Conservation (phyloP, 129 eudicot genomes). For the Tagetes patula region DNA sequence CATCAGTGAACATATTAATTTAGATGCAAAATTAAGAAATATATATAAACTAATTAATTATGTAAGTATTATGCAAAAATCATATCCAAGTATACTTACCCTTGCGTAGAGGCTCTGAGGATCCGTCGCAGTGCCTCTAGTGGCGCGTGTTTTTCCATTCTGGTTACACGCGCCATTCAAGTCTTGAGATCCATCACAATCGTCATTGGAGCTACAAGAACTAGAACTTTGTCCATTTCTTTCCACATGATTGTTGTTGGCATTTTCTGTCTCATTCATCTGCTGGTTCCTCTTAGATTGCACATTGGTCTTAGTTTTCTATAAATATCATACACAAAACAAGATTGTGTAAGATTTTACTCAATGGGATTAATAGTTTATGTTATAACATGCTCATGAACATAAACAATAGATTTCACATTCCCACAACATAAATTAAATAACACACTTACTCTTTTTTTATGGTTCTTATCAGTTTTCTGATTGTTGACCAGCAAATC, state of each 20-base stretch:
- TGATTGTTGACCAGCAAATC: slow-evolving; percentile 26
- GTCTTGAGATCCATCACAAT: slow-evolving; percentile 59
- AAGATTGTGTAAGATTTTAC: slow-evolving; percentile 12
- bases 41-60: neutral
- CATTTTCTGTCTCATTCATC: slow-evolving; percentile 23
- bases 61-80: neutral
- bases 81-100: slow-evolving; percentile 35
- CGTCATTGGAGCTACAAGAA: slow-evolving; percentile 57
- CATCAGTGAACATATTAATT: neutral
- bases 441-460: slow-evolving; percentile 62
- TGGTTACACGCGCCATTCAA: slow-evolving; percentile 35
- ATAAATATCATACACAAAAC: slow-evolving; percentile 8
- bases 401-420: slow-evolving; percentile 26
- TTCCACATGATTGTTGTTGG: slow-evolving; percentile 16
- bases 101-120: slow-evolving; percentile 98
- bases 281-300: slow-evolving; percentile 50
- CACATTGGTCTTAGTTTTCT: slow-evolving; percentile 44
- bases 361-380: neutral
- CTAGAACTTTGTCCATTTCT: slow-evolving; percentile 46
- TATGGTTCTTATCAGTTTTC: slow-evolving; percentile 37
- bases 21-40: neutral
- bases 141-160: slow-evolving; percentile 66
- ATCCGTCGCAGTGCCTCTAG: slow-evolving; percentile 85
- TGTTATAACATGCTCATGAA: slow-evolving; percentile 17
- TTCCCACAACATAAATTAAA: slow-evolving; percentile 14